phyloP scores from a whole-genome alignment of 768 basidiomycete species.

The Kwoniella mangroviensis region DNA sequence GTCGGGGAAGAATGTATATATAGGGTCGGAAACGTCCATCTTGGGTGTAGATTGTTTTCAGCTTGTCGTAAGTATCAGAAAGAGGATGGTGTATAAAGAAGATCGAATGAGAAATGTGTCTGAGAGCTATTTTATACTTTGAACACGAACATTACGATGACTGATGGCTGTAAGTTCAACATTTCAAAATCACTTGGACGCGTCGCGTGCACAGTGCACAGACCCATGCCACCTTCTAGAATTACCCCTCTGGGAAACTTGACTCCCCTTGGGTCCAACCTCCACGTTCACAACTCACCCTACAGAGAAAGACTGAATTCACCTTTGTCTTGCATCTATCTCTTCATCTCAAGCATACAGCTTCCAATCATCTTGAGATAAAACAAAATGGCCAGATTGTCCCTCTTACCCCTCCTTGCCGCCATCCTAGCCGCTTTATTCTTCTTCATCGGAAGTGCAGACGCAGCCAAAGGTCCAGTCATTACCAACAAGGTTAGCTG shows the following conservation, averaged over 20 bases:
- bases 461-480: constrained; percentile 83
- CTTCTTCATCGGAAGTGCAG: constrained; percentile 58
- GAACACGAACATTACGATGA: background rate
- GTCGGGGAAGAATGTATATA: constrained; percentile 49
- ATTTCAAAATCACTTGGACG: constrained; percentile 23
- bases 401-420: constrained; percentile 40
- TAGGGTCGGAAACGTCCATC: constrained; percentile 53
- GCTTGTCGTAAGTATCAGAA: background rate
- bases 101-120: background rate
- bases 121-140: background rate
- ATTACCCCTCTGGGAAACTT: constrained; percentile 8
- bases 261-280: background rate
- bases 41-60: background rate
- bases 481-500: constrained; percentile 73
- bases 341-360: background rate
- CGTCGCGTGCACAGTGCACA: constrained; percentile 17
- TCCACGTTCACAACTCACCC: constrained; percentile 9
- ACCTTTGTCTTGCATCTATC: background rate
- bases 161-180: no score
- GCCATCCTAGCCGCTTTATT: constrained; percentile 55
- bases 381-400: constrained; percentile 33
- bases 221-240: background rate
- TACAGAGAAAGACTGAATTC: no score
- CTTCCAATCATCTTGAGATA: background rate
- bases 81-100: background rate